Conservation (phyloP, 2,329 filamentous ascomycete genomes). For the Monilinia laxa region DNA sequence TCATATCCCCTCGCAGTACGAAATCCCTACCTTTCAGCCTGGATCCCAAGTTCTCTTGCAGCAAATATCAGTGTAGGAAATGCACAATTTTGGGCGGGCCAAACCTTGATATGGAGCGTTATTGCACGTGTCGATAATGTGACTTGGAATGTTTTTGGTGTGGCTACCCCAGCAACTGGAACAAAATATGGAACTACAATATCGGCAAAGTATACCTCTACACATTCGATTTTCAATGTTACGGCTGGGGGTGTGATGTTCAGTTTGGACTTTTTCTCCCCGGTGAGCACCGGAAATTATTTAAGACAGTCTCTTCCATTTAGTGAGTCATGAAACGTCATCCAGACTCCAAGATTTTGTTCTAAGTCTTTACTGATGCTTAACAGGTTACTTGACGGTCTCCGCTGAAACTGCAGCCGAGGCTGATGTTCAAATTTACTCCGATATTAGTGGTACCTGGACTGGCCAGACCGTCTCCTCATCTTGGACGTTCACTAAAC, state of each 20-base stretch:
- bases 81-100: slow-evolving; percentile 42
- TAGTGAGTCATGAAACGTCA: slow-evolving; percentile 31
- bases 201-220: slow-evolving; percentile 38
- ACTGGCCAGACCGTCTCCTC: slow-evolving; percentile 34
- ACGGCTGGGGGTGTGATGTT: slow-evolving; percentile 35
- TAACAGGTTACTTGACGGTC: slow-evolving; percentile 12
- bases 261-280: slow-evolving; percentile 42
- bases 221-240: slow-evolving; percentile 39
- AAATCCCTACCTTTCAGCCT: slow-evolving; percentile 34
- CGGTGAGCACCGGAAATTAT: slow-evolving; percentile 40
- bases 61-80: slow-evolving; percentile 34
- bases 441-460: slow-evolving; percentile 42
- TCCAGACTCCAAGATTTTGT: background rate
- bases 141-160: slow-evolving; percentile 40
- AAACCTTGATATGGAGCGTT: slow-evolving; percentile 40
- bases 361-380: background rate
- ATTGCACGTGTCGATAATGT: slow-evolving; percentile 39
- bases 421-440: slow-evolving; percentile 38
- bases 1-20: slow-evolving; percentile 22
- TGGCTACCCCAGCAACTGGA: slow-evolving; percentile 29
- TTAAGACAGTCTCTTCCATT: slow-evolving; percentile 42
- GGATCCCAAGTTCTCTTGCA: slow-evolving; percentile 39
- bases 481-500: slow-evolving; percentile 23
- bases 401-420: slow-evolving; percentile 10
- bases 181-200: slow-evolving; percentile 31